Conservation (phyloP, 148 eudicot species). For the Rhododendron simsii region DNA sequence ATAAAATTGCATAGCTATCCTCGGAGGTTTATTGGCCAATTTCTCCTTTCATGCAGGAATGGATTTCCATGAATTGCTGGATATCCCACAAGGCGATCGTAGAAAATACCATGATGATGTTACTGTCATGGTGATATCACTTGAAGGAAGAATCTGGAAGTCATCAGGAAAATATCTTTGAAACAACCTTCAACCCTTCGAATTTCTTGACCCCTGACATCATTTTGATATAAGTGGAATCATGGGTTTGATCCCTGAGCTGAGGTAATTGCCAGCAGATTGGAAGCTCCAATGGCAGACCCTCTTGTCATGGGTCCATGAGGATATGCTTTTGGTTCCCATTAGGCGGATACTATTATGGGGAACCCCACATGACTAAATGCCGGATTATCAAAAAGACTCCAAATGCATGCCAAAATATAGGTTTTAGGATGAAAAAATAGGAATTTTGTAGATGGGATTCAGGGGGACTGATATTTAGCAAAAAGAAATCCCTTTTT, state of each 20-base stretch:
- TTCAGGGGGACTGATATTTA: constrained; percentile 22
- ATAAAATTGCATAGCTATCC: not conserved
- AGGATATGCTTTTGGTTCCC: not conserved
- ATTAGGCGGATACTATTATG: not conserved
- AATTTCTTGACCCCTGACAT: not conserved
- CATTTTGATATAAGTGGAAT: not conserved
- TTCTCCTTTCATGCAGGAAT: constrained; percentile 48
- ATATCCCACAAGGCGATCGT: constrained; percentile 97
- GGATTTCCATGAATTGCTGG: constrained; percentile 97
- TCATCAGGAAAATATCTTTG: constrained; percentile 94
- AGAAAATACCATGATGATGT: constrained; percentile 99
- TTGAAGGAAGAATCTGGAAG: constrained; percentile 99
- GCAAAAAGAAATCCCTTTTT: constrained; percentile 16
- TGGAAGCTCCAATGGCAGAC: constrained; percentile 6
- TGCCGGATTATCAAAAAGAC: not conserved
- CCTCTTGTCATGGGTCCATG: constrained; percentile 4
- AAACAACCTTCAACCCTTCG: constrained; percentile 12
- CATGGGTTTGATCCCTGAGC: constrained; percentile 9
- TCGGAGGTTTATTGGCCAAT: not conserved
- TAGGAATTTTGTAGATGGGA: constrained; percentile 30
- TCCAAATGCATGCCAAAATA: constrained; percentile 8
- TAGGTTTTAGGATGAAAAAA: constrained; percentile 12
- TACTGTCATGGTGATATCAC: constrained; percentile 95
- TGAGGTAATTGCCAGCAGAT: constrained; percentile 4
- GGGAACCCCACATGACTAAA: constrained; percentile 4